Conservation (phyloP, 2,329 filamentous ascomycete species). For the Hypoxylon sp. region DNA sequence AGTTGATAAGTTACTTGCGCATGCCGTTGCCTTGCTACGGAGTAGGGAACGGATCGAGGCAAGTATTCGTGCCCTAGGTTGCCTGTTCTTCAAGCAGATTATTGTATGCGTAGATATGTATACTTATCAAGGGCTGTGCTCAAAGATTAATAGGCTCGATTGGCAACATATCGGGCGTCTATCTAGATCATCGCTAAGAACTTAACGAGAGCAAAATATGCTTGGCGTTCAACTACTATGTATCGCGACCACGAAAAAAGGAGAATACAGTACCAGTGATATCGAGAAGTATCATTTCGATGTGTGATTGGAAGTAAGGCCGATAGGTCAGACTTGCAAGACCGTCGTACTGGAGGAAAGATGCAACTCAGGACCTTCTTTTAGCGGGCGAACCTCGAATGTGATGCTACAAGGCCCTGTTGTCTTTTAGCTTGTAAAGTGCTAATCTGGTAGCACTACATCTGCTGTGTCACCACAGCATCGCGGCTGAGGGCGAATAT, state of each 20-base stretch:
- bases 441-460: slow-evolving; percentile 42
- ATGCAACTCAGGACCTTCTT: slow-evolving; percentile 24
- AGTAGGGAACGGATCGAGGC: slow-evolving; percentile 3
- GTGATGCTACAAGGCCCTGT: slow-evolving; percentile 30
- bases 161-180: neutral
- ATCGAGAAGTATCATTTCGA: slow-evolving; percentile 5
- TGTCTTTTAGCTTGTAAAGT: slow-evolving; percentile 19
- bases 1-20: slow-evolving; percentile 31
- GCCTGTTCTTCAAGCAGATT: neutral
- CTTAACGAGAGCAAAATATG: neutral
- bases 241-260: neutral
- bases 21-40: slow-evolving; percentile 25
- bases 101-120: neutral
- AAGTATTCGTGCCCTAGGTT: neutral
- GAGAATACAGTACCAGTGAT: slow-evolving; percentile 3
- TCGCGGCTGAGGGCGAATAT: slow-evolving; percentile 37
- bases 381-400: slow-evolving; percentile 19
- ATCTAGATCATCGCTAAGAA: neutral
- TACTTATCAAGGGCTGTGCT: neutral
- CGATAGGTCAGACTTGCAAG: slow-evolving; percentile 14
- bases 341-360: slow-evolving; percentile 14
- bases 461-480: slow-evolving; percentile 42
- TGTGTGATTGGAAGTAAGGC: slow-evolving; percentile 1
- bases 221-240: neutral
- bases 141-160: no score